A percentile compares a stretch with the other conserved stretches of the same genome.
Conservation (phyloP, 2,329 filamentous ascomycete species). For the Blumeriella jaapii region DNA sequence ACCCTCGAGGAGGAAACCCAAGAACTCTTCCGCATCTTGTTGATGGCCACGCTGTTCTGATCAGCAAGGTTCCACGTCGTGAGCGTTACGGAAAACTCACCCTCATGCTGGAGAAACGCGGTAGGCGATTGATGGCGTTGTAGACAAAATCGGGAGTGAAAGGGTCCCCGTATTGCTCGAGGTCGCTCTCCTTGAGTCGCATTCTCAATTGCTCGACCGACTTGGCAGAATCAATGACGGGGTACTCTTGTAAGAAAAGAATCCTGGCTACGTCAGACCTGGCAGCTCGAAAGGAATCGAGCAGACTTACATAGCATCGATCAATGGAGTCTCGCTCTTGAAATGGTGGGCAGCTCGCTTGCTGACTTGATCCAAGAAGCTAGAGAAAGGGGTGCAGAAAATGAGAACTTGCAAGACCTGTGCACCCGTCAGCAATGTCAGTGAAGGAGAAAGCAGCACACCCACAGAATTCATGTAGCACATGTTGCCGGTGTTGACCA, state of each 20-base stretch:
- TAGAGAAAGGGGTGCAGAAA: slow-evolving; percentile 88
- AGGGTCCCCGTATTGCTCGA: slow-evolving; percentile 82
- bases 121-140: slow-evolving; percentile 75
- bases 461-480: slow-evolving; percentile 99
- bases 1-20: slow-evolving; percentile 84
- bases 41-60: slow-evolving; percentile 69
- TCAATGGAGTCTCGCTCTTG: slow-evolving; percentile 85
- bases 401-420: slow-evolving; percentile 94
- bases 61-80: slow-evolving; percentile 21
- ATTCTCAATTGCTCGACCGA: slow-evolving; percentile 63
- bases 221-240: slow-evolving; percentile 66
- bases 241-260: slow-evolving; percentile 91
- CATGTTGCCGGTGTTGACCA: slow-evolving; percentile 97
- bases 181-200: slow-evolving; percentile 66
- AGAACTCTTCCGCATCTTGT: slow-evolving; percentile 94
- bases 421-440: slow-evolving; percentile 29
- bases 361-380: slow-evolving; percentile 79
- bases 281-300: neutral
- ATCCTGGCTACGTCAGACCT: slow-evolving; percentile 46
- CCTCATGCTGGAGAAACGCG: slow-evolving; percentile 85
- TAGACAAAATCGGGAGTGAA: slow-evolving; percentile 95
- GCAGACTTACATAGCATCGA: slow-evolving; percentile 81
- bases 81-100: slow-evolving; percentile 37
- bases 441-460: slow-evolving; percentile 23
- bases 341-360: slow-evolving; percentile 80